Evolutionary conservation across 1,139 yeast species (phyloP).

Genomic region (Debaryomyces udenii): DNA sequence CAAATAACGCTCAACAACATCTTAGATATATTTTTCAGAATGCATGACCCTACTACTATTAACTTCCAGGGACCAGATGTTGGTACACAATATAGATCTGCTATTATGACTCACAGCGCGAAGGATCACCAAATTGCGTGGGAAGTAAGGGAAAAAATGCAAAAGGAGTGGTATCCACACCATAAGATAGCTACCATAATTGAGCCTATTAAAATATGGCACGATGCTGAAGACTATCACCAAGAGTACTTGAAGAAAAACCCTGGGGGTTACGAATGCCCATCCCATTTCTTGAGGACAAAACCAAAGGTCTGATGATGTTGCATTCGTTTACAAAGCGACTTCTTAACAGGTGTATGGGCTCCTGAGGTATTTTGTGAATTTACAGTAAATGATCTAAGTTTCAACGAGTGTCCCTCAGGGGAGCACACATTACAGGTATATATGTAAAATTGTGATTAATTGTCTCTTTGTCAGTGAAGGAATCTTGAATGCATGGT

Average conservation of each 20-base stretch:
- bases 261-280: slow-evolving; percentile 87
- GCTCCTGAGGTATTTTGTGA: no score
- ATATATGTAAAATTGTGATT: no score
- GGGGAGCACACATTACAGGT: no score
- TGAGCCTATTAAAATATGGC: slow-evolving; percentile 69
- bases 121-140: slow-evolving; percentile 39
- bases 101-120: slow-evolving; percentile 61
- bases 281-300: slow-evolving; percentile 74
- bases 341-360: no score
- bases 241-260: slow-evolving; percentile 78
- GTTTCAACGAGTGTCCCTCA: no score
- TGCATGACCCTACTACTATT: slow-evolving; percentile 73
- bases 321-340: no score
- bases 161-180: slow-evolving; percentile 48
- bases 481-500: no score
- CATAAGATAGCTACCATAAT: slow-evolving; percentile 59
- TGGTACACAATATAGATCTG: slow-evolving; percentile 87
- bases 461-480: no score
- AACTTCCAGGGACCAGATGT: slow-evolving; percentile 77
- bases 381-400: no score
- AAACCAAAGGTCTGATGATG: slow-evolving; percentile 27
- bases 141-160: slow-evolving; percentile 33
- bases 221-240: slow-evolving; percentile 94
- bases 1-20: slow-evolving; percentile 60
- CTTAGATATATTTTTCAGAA: slow-evolving; percentile 82